Evolutionary conservation across 2,329 filamentous ascomycete species (phyloP).

Genomic region (Teratosphaeria zuluensis): DNA sequence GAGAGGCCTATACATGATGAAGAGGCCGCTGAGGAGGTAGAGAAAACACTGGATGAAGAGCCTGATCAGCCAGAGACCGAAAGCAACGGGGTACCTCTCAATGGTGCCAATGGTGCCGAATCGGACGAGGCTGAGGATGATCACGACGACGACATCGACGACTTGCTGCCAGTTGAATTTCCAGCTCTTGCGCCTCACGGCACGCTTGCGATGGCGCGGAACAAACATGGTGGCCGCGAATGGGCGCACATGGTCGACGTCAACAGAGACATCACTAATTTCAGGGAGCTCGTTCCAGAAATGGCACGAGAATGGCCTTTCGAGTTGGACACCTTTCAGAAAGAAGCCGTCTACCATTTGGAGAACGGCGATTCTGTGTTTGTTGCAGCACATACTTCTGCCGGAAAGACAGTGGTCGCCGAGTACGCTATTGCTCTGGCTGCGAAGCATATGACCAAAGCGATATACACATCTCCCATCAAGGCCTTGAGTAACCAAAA

Average conservation of each 20-base stretch:
- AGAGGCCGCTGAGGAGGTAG: conserved; percentile 53
- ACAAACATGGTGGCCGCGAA: conserved; percentile 68
- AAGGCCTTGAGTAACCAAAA: conserved; percentile 98
- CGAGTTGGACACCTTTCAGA: conserved; percentile 95
- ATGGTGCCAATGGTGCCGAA: conserved; percentile 18
- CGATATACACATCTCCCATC: conserved; percentile 97
- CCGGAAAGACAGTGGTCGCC: conserved; percentile 94
- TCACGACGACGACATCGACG: conserved; percentile 59
- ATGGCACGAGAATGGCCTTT: conserved; percentile 97
- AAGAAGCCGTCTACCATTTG: conserved; percentile 94
- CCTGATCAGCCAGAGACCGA: conserved; percentile 32
- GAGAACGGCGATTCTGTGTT: conserved; percentile 97
- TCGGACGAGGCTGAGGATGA: conserved; percentile 24
- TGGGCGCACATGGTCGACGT: conserved; percentile 99
- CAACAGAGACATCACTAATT: conserved; percentile 87
- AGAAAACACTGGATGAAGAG: conserved; percentile 49
- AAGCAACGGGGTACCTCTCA: conserved; percentile 18
- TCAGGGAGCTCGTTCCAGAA: conserved; percentile 82
- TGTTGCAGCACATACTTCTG: conserved; percentile 93
- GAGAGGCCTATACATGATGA: conserved; percentile 50
- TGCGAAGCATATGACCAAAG: conserved; percentile 98
- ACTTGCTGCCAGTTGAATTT: conserved; percentile 83
- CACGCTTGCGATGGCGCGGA: conserved; percentile 60
- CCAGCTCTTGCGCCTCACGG: conserved; percentile 78
- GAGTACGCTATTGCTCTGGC: conserved; percentile 96